These are phyloP conservation scores for Blastobotrys peoriensis DNA, from an alignment of 805 yeast species.

Conservation along the genomic window DNA sequence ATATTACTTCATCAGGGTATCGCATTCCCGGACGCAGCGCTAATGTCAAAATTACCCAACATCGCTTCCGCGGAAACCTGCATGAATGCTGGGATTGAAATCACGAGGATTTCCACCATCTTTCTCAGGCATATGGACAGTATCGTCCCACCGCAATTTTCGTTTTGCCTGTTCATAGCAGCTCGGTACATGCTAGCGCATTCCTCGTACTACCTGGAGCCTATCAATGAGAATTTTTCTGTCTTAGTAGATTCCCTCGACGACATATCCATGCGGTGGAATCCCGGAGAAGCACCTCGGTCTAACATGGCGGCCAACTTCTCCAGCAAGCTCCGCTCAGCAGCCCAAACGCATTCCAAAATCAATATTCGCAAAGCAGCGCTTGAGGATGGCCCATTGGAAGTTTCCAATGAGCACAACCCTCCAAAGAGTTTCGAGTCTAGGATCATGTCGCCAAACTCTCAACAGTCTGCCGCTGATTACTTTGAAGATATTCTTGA, in stretches of 20 bases:
- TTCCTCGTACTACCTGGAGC: not conserved
- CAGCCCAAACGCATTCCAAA: too few species aligned
- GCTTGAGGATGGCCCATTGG: too few species aligned
- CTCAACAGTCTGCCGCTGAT: too few species aligned
- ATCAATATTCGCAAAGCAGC: too few species aligned
- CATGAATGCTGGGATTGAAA: not conserved
- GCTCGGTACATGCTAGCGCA: not conserved
- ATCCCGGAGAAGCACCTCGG: constrained; percentile 5
- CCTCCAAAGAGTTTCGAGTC: too few species aligned
- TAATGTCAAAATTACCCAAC: constrained; percentile 2
- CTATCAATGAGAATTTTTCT: constrained; percentile 6
- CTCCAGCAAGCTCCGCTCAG: too few species aligned
- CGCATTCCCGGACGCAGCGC: constrained; percentile 2
- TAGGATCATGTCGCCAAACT: too few species aligned
- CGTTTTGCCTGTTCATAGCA: not conserved
- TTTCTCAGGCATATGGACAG: not conserved
- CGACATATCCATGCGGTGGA: constrained; percentile 15
- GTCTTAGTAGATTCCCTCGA: constrained; percentile 9
- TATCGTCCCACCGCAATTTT: not conserved
- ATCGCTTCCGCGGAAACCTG: constrained; percentile 2
- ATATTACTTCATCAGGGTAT: constrained; percentile 2
- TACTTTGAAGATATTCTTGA: too few species aligned
- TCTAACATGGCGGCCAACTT: constrained; percentile 12
- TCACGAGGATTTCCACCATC: not conserved
- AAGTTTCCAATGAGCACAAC: too few species aligned